phyloP scores from a whole-genome alignment of 164 flowering plant genomes.

The Protea cynaroides region DNA sequence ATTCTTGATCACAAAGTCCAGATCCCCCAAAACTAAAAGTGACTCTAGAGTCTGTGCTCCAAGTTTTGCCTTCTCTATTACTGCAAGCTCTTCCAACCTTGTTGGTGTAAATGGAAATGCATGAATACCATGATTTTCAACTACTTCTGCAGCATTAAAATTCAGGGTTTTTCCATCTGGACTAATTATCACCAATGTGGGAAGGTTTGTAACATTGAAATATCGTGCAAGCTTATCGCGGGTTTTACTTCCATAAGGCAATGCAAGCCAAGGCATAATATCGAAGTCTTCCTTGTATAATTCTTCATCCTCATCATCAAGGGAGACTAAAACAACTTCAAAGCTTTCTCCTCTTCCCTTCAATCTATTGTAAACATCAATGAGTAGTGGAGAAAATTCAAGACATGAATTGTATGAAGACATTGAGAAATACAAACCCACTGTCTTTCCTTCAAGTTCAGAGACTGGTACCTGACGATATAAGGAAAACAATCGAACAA shows the following conservation, averaged over 20 bases:
- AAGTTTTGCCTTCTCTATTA: constrained; percentile 22
- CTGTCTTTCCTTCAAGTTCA: constrained; percentile 32
- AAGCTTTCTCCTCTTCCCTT: constrained; percentile 24
- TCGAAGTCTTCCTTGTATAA: constrained; percentile 9
- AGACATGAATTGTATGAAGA: background rate
- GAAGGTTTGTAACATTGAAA: constrained; percentile 15
- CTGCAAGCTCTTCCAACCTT: constrained; percentile 23
- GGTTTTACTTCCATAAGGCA: constrained; percentile 19
- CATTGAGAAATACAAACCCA: constrained; percentile 25
- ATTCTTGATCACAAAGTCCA: constrained; percentile 27
- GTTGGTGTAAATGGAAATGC: constrained; percentile 32
- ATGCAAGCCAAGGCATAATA: constrained; percentile 21
- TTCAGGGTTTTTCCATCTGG: constrained; percentile 25
- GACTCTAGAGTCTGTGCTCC: constrained; percentile 31
- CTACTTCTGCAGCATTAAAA: constrained; percentile 17
- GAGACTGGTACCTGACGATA: constrained; percentile 26
- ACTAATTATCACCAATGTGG: constrained; percentile 21
- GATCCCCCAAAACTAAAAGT: constrained; percentile 27
- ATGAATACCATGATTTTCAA: constrained; percentile 19
- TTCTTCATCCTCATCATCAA: constrained; percentile 16
- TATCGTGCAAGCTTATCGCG: constrained; percentile 8
- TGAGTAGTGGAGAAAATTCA: constrained; percentile 18
- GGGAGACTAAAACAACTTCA: constrained; percentile 17
- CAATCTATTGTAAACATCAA: constrained; percentile 18
- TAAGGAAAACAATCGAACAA: background rate